Evolutionary conservation across 2,329 filamentous ascomycete species (phyloP).

Genomic region (Calonectria hongkongensis): DNA sequence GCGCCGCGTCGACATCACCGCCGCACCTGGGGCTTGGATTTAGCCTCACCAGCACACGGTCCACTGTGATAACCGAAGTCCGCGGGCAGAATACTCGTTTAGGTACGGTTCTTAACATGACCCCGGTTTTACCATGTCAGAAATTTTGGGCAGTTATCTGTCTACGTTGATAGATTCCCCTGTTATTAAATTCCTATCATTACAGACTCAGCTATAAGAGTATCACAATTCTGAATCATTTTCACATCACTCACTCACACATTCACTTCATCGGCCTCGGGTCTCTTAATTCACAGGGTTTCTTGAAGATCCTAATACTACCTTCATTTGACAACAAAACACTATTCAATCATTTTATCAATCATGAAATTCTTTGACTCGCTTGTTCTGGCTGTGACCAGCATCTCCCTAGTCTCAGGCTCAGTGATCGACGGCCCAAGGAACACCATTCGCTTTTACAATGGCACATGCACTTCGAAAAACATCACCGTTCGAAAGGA

Average conservation of each 20-base stretch:
- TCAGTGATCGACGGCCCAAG: background rate
- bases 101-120: background rate
- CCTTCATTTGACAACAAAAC: background rate
- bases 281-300: background rate
- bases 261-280: background rate
- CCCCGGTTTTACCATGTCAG: background rate
- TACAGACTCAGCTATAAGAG: background rate
- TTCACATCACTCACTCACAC: background rate
- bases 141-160: background rate
- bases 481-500: conserved; percentile 21
- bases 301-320: no score
- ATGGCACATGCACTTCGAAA: conserved; percentile 22
- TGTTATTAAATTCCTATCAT: no score
- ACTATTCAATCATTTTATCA: background rate
- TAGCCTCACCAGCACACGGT: background rate
- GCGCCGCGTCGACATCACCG: no score
- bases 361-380: conserved; percentile 2
- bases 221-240: background rate
- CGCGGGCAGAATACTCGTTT: background rate
- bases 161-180: background rate
- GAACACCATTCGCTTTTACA: background rate
- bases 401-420: conserved; percentile 2
- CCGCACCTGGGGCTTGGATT: background rate
- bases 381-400: background rate
- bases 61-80: background rate